These are phyloP conservation scores for Tillandsia leiboldiana DNA, from an alignment of 176 grass and related monocot genomes.

Conservation along the genomic window DNA sequence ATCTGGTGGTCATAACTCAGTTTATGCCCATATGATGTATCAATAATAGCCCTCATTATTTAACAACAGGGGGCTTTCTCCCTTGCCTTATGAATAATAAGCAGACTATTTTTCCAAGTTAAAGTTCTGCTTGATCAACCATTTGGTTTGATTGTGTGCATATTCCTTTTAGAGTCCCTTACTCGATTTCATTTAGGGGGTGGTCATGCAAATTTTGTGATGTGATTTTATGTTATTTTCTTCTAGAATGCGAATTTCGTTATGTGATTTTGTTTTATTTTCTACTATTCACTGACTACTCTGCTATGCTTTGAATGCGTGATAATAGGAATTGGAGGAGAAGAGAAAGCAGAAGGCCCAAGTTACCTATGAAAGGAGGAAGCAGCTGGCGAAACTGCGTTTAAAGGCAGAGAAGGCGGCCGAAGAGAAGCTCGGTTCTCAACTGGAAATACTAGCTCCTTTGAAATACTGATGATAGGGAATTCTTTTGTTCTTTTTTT, in stretches of 20 bases:
- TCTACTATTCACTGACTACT: background rate
- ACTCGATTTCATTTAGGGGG: too few relatives aligned
- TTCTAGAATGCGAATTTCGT: background rate
- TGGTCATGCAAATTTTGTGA: background rate
- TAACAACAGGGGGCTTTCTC: too few relatives aligned
- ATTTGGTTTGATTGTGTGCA: too few relatives aligned
- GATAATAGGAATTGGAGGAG: slow-evolving; percentile 56
- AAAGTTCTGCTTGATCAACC: too few relatives aligned
- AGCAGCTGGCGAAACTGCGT: slow-evolving; percentile 63
- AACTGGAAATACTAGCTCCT: slow-evolving; percentile 69
- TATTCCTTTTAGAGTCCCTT: too few relatives aligned
- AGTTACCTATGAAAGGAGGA: slow-evolving; percentile 66
- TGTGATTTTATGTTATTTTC: background rate
- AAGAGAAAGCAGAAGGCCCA: slow-evolving; percentile 80
- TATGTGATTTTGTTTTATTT: background rate
- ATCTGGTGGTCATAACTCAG: too few relatives aligned
- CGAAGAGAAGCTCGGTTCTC: slow-evolving; percentile 61
- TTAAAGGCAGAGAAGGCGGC: slow-evolving; percentile 64
- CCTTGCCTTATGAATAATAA: too few relatives aligned
- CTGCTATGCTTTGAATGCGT: background rate
- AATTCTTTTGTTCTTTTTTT: background rate
- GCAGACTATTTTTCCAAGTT: too few relatives aligned
- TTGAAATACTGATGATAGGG: slow-evolving; percentile 53
- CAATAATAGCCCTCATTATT: too few relatives aligned
- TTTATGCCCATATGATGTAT: too few relatives aligned